Evolutionary conservation across 306 rosid genomes (phyloP).

Genomic region (Mimosa bimucronata): DNA sequence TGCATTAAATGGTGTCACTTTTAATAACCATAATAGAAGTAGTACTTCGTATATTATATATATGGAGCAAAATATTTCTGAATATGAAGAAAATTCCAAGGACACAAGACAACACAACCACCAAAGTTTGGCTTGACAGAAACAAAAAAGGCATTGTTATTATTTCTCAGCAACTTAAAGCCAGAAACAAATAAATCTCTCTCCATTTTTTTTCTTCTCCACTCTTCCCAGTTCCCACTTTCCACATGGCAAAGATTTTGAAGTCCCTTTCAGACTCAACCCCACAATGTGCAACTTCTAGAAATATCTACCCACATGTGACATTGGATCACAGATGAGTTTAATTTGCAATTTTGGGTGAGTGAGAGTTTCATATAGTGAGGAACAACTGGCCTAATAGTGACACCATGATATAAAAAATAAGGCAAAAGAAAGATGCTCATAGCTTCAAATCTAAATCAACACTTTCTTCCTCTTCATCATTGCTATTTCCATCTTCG

Average conservation of each 20-base stretch:
- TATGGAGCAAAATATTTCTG: neutral
- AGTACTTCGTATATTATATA: neutral
- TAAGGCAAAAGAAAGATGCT: conserved; percentile 29
- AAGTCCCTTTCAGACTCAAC: conserved; percentile 44
- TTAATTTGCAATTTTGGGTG: conserved; percentile 18
- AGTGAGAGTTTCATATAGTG: conserved; percentile 33
- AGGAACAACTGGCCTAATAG: conserved; percentile 44
- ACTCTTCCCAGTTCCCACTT: conserved; percentile 32
- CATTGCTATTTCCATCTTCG: conserved; percentile 40
- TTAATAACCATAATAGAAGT: neutral
- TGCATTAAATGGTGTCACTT: neutral
- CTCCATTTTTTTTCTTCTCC: conserved; percentile 1
- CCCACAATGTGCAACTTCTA: conserved; percentile 48
- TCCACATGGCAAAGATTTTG: conserved; percentile 53
- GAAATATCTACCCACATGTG: conserved; percentile 40
- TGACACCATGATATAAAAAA: neutral
- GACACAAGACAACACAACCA: neutral
- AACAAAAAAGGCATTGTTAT: neutral
- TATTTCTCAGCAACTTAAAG: neutral
- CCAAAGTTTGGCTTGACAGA: conserved; percentile 2
- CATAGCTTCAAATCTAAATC: conserved; percentile 80
- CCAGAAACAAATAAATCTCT: conserved; percentile 35
- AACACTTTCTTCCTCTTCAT: conserved; percentile 46
- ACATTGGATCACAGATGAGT: conserved; percentile 17
- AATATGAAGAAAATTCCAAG: conserved; percentile 17